Percentiles rank a stretch among this genome's conserved stretches.
Conservation (phyloP, 345 rosid species). For the Arabidopsis arenosa region DNA sequence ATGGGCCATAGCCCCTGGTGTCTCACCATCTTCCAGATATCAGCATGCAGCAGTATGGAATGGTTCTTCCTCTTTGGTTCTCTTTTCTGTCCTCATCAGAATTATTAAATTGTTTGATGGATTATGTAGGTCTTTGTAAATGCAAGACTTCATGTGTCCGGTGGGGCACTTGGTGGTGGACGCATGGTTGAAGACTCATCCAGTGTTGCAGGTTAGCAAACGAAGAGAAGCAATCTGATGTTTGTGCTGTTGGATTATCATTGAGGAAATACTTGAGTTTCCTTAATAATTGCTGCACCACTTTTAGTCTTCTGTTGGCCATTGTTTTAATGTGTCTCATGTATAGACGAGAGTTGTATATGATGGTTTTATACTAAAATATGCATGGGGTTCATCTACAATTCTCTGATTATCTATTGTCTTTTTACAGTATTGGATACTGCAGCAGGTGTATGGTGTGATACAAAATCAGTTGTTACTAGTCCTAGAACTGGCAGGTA, state of each 20-base stretch:
- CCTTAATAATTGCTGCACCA: conserved; percentile 17
- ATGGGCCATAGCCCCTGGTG: conserved; percentile 99
- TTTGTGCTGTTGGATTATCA: conserved; percentile 27
- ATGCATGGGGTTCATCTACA: conserved; percentile 9
- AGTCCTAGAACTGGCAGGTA: conserved; percentile 86
- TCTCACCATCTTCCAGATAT: conserved; percentile 94
- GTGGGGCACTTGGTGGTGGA: conserved; percentile 98
- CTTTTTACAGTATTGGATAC: conserved; percentile 82
- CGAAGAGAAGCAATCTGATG: conserved; percentile 16
- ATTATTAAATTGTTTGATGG: conserved; percentile 27
- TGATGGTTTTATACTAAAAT: conserved; percentile 4
- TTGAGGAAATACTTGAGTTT: conserved; percentile 13
- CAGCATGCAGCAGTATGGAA: conserved; percentile 93
- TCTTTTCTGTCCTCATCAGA: conserved; percentile 21
- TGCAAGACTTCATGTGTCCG: conserved; percentile 94
- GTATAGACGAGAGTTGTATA: conserved; percentile 10
- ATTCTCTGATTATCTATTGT: conserved; percentile 33
- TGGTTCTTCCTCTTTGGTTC: conserved; percentile 21
- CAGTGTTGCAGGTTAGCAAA: conserved; percentile 78
- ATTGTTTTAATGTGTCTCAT: conserved; percentile 29
- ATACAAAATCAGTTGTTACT: conserved; percentile 88
- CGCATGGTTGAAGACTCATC: conserved; percentile 98
- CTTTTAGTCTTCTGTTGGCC: conserved; percentile 25
- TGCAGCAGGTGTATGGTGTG: conserved; percentile 98
- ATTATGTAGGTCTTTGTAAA: conserved; percentile 80